A percentile compares a stretch with the other conserved stretches of the same genome.
Conservation (phyloP, 352 stramenopile genomes). For the Phytophthora megakarya region DNA sequence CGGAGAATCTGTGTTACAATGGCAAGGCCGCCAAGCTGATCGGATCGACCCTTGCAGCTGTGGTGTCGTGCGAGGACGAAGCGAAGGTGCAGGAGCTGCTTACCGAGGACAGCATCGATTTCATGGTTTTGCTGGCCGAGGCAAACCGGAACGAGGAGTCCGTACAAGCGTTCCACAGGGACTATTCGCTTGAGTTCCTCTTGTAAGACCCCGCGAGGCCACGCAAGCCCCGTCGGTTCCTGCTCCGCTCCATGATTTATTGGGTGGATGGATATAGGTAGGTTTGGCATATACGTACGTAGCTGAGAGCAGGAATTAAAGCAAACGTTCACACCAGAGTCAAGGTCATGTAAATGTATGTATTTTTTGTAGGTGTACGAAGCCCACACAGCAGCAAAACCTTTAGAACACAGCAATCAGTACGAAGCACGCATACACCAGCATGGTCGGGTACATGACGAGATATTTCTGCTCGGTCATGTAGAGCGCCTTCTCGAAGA, state of each 20-base stretch:
- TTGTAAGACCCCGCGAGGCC: slow-evolving; percentile 29
- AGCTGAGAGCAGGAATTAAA: slow-evolving; percentile 35
- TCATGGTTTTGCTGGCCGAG: slow-evolving; percentile 49
- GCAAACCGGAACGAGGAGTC: slow-evolving; percentile 41
- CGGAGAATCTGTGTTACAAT: slow-evolving; percentile 54
- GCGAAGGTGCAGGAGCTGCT: slow-evolving; percentile 49
- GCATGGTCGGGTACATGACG: slow-evolving; percentile 96
- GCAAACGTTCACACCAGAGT: slow-evolving; percentile 18
- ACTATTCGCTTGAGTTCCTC: slow-evolving; percentile 52
- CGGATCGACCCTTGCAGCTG: slow-evolving; percentile 44
- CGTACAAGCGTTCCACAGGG: slow-evolving; percentile 47
- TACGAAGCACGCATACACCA: slow-evolving; percentile 98
- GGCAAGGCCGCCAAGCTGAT: slow-evolving; percentile 74
- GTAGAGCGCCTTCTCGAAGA: slow-evolving; percentile 96
- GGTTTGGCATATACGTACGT: slow-evolving; percentile 32
- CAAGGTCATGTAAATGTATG: slow-evolving; percentile 3
- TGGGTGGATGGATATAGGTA: slow-evolving; percentile 37
- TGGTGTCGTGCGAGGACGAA: slow-evolving; percentile 45
- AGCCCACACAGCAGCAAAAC: not conserved
- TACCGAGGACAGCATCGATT: slow-evolving; percentile 38
- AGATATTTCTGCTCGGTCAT: slow-evolving; percentile 97
- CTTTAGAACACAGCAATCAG: slow-evolving; percentile 98
- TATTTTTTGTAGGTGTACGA: slow-evolving; percentile 1
- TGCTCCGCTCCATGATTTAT: slow-evolving; percentile 31
- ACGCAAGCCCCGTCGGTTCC: slow-evolving; percentile 24